Base-by-base conservation (phyloP, 306 rosid species). In the Bauhinia variegata region DNA sequence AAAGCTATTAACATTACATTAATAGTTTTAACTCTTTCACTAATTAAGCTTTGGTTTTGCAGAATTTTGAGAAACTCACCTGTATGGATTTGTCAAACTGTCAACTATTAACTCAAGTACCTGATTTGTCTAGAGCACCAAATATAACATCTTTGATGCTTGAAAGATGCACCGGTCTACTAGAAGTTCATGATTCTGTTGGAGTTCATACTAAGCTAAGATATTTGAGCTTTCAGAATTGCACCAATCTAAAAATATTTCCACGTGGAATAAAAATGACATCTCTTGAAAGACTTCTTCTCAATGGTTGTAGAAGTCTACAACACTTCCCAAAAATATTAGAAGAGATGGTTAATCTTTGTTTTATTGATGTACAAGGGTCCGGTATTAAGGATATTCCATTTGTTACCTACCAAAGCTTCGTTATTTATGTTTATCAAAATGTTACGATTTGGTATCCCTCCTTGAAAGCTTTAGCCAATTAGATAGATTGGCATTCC, bases 51-150 rank as follows among this genome's bases (percentile, higher is more conserved):
- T 23, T 23, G 1, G 41, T 18, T 59, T 4, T 50, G 18, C 46
- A 73, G 78, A 65, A 9, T 36, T 74, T 47, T 65, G 30, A 47
- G 41, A 56, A 48, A 7, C 8, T 65, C 18, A 64, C 72, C 36
- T 55, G 54, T 6, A 55, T 73, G 51, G 32, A 73, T 23, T 16
- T 73, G 23, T 74, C 73, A 7, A 3, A 31, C 0, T 47, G 73
- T 38, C 46, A 55, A 19, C 55, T 7, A 9, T 4, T 50, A 1
- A 17, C 11, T 16, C 19, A 15, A 16, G 18, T 50, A 2, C 55
- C 55, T 47, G 30, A 65, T n/a, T 4, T 74, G 33, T 74, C 67
- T 36, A 47, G 16, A 47, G 64, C 50, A 3, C 53, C 48, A 59
- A 59, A 23, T 14, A 41, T 67, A 10, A 53, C 3, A 9, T 13